Evolutionary conservation across 192 early-diverging fungal genomes (phyloP), one percentile per base, ranked within the genome.

Genomic region (Diversispora epigaea): DNA sequence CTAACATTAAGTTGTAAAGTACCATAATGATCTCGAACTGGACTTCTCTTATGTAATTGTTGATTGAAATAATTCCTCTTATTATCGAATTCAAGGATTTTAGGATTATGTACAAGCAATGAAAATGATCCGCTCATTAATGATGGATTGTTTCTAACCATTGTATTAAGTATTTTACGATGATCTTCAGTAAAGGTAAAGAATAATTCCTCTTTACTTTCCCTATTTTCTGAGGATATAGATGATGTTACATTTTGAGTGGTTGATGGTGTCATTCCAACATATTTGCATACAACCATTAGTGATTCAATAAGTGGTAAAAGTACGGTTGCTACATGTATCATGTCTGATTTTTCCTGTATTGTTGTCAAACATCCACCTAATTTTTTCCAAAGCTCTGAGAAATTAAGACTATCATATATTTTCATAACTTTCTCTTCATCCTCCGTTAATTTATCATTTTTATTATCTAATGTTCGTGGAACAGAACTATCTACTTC

Each of bases 41-140:
- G 79, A 61, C 83, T 84, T 56, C 93, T 90, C 80, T 97, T 95
- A 80, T 96, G 96, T 62, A 99, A 84, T 69, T 96, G 94, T 79
- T 96, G 95, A 70, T 87, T 90, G 80, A 99, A 99, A 86, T 96
- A 99, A 75, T 96, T 95, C 22, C 96, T 89, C 84, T 99, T 99
- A 87, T 98, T 99, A 86, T 99, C 97, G 84, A 99, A 99, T 76
- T 99, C 96, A 54, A 99, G 84, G 75, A 98, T 94, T 77, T 96
- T 97, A 61, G 96, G 95, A 77, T 97, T 98, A 71, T 93, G 93
- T n/a, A 99, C 94, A 61, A 99, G 82, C 54, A 99, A 81, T 22
- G 95, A 93, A 80, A 99, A 99, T 8, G 97, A 98, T 4, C 96
- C 96, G 77, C 92, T 95, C 92, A 99, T 93, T 49, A 99, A 76